Evolutionary conservation across 805 yeast genomes (phyloP).

Genomic region (Barnettozyma siamensis): DNA sequence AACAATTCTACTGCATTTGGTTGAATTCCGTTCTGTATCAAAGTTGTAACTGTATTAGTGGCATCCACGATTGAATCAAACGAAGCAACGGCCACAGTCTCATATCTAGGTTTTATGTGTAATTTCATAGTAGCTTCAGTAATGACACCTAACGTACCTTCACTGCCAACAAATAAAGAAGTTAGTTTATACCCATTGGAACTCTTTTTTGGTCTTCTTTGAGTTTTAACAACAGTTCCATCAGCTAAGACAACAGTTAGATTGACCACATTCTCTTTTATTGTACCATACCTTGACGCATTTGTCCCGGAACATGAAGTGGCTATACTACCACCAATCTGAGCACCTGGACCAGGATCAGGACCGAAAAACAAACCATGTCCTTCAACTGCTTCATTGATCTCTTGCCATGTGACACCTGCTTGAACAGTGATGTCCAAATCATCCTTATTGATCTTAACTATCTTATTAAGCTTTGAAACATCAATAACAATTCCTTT

Average conservation of each 20-base stretch:
- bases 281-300: conserved; percentile 73
- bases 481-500: conserved; percentile 59
- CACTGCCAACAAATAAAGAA: conserved; percentile 64
- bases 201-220: conserved; percentile 64
- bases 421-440: conserved; percentile 68
- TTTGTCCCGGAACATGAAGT: conserved; percentile 77
- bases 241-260: conserved; percentile 73
- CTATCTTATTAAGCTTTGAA: conserved; percentile 49
- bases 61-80: conserved; percentile 68
- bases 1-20: conserved; percentile 69
- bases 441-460: conserved; percentile 53
- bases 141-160: conserved; percentile 72
- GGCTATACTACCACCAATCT: conserved; percentile 72
- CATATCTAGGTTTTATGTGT: conserved; percentile 56
- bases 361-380: conserved; percentile 59
- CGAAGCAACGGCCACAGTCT: conserved; percentile 62
- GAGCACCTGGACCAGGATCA: conserved; percentile 75
- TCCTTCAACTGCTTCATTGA: conserved; percentile 43
- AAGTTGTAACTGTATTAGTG: conserved; percentile 54
- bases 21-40: conserved; percentile 54
- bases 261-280: conserved; percentile 62
- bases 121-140: conserved; percentile 70
- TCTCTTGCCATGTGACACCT: conserved; percentile 72
- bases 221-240: conserved; percentile 68
- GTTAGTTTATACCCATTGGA: conserved; percentile 75